A percentile compares a stretch with the other conserved stretches of the same genome.
Conservation (phyloP, 352 stramenopile genomes). For the Blastocystis sp. region DNA sequence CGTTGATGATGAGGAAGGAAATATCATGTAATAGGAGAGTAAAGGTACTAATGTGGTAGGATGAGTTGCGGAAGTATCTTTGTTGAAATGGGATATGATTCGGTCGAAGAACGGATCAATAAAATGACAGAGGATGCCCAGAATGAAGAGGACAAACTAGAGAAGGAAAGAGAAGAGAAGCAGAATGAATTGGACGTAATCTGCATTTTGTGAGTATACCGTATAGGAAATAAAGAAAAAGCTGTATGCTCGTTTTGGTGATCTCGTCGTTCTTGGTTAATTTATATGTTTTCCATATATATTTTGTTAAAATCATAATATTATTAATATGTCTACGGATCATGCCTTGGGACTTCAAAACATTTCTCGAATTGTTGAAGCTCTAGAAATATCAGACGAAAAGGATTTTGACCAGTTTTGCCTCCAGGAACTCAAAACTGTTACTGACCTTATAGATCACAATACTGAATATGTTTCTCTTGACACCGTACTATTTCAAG, state of each 20-base stretch:
- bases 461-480: not conserved
- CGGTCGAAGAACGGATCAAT: not conserved
- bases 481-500: constrained; percentile 29
- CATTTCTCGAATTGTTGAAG: constrained; percentile 14
- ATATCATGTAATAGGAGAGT: not conserved
- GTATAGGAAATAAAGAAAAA: constrained; percentile 45
- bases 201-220: not conserved
- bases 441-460: not conserved
- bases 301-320: not conserved
- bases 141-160: constrained; percentile 1
- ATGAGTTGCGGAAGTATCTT: constrained; percentile 34
- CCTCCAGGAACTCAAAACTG: not conserved
- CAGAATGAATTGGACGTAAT: constrained; percentile 23
- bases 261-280: constrained; percentile 59
- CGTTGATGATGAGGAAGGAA: constrained; percentile 32
- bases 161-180: constrained; percentile 2
- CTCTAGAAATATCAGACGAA: not conserved
- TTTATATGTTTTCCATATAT: not conserved
- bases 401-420: not conserved
- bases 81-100: not conserved
- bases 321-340: not conserved
- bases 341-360: not conserved
- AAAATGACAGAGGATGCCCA: not conserved
- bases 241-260: constrained; percentile 48
- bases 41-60: not conserved